Evolutionary conservation across 176 grass and related monocot species (phyloP), one percentile per base, ranked within the genome.

Genomic region (Chloris gayana): DNA sequence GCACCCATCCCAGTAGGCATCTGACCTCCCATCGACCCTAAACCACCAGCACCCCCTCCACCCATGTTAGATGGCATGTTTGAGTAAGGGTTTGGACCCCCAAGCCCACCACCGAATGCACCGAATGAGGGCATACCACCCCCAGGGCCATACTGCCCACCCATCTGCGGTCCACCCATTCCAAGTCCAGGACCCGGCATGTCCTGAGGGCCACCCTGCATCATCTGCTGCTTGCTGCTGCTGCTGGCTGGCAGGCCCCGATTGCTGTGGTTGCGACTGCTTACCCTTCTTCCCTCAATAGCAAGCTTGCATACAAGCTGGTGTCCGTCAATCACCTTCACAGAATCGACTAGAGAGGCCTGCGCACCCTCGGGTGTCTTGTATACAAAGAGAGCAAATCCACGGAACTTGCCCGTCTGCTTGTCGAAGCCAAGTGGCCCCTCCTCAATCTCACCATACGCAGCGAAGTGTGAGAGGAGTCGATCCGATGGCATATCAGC

Each of bases 371-470:
- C 87, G 6, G 81, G 86, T 10, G 92, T 99, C 81, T 99, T 99
- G 93, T 99, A 99, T 2, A 99, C 97, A 5, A 99, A 99, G 24
- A 99, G 87, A 0, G 97, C 89, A 33, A 91, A 99, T 6, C 97
- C 97, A 67, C 88, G 85, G 74, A 99, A 99, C 53, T 91, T 99
- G 34, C 97, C 97, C 3, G 97, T 99, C 84, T 86, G 88, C 67
- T 99, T 99, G 68, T 99, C 96, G 13, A 99, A 95, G 7, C 96
- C 96, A 19, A 99, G 73, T 5, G 96, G 96, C n/a, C 97, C 96
- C 82, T 95, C 97, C 81, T 95, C 92, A 25, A 99, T 99, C 84
- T 99, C 93, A 4, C 97, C 97, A 50, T 95, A 99, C 3, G 90
- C 41, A 1, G 88, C 67, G 1, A 99, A 99, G 74, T 95, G 90